Conservation (phyloP, 129 eudicot genomes). For the Apium graveolens region DNA sequence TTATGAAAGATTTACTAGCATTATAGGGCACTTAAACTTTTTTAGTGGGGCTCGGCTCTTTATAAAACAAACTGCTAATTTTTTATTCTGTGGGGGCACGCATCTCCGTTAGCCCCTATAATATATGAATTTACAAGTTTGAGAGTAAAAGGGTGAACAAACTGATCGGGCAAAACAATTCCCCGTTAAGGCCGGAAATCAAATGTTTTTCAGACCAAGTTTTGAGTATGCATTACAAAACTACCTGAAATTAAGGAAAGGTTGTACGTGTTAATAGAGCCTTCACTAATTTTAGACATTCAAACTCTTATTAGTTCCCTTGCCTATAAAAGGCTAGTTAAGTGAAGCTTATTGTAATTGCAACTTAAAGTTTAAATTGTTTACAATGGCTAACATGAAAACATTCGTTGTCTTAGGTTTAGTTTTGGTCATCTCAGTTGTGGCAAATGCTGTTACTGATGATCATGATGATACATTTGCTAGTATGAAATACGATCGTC, state of each 20-base stretch:
- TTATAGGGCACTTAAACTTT: no score
- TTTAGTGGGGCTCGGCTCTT: no score
- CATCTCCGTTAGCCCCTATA: no score
- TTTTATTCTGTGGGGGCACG: no score
- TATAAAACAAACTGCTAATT: no score
- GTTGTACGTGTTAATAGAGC: neutral
- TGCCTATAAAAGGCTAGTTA: neutral
- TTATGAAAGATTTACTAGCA: no score
- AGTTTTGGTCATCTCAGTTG: neutral
- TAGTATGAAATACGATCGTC: neutral
- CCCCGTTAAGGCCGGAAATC: neutral
- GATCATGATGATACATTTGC: neutral
- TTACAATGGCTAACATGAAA: neutral
- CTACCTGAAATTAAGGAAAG: neutral
- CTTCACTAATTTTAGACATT: neutral
- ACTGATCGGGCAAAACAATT: neutral
- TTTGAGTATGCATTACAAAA: neutral
- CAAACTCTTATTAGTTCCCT: no score
- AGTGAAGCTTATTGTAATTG: neutral
- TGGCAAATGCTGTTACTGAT: neutral
- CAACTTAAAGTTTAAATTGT: no score
- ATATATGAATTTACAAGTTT: no score
- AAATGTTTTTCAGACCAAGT: slow-evolving; percentile 1
- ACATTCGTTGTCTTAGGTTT: neutral
- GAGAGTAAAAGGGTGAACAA: neutral